These are phyloP conservation scores for Straminergon stramineum DNA, from an alignment of 225 moss, liverwort and hornwort genomes.

Conservation along the genomic window DNA sequence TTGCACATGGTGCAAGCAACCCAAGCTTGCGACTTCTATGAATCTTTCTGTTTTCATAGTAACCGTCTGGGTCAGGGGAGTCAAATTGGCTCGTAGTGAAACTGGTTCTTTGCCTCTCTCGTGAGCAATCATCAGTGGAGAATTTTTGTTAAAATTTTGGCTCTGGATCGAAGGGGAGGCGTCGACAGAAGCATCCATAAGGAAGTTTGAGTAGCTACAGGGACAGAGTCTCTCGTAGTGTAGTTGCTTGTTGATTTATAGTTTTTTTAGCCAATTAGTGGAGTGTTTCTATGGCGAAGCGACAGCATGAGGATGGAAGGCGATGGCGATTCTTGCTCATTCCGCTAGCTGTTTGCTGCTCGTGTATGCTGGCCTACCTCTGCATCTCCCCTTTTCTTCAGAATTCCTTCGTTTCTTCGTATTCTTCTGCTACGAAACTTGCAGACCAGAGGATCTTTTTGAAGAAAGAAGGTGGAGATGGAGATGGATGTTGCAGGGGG, in stretches of 20 bases:
- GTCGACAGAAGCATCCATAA: neutral
- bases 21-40: neutral
- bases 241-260: neutral
- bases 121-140: neutral
- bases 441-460: neutral
- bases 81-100: neutral
- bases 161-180: neutral
- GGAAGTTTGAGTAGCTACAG: neutral
- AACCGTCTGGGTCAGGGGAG: neutral
- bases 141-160: neutral
- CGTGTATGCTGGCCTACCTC: conserved; percentile 9
- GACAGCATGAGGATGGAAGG: conserved; percentile 4
- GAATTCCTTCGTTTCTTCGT: neutral
- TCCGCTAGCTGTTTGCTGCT: conserved; percentile 4
- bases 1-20: neutral
- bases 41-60: neutral
- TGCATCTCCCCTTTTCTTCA: conserved; percentile 13
- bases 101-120: neutral
- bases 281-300: conserved; percentile 28
- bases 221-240: neutral
- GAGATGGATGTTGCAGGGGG: conserved; percentile 52
- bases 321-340: conserved; percentile 2
- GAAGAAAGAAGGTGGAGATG: neutral
- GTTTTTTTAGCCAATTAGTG: neutral
- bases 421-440: neutral